Evolutionary conservation across 1,139 yeast genomes (phyloP).

Genomic region (Barnettozyma hawaiiensis): DNA sequence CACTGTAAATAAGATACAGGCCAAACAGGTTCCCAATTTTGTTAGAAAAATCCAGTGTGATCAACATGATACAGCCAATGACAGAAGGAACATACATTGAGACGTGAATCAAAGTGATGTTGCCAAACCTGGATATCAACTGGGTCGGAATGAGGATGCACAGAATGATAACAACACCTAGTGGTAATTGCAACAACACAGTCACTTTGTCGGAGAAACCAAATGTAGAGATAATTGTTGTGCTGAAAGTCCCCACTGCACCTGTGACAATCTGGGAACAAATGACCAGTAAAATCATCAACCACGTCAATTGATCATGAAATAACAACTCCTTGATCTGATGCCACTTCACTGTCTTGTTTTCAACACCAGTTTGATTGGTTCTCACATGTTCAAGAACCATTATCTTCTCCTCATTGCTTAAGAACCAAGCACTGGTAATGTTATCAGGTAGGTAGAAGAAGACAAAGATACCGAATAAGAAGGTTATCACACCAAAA

Average conservation of each 20-base stretch:
- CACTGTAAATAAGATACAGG: conserved; percentile 33
- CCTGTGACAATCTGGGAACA: conserved; percentile 36
- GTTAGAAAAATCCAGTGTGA: conserved; percentile 34
- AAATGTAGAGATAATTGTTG: conserved; percentile 34
- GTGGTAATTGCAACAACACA: conserved; percentile 45
- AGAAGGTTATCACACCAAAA: conserved; percentile 39
- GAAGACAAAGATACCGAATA: conserved; percentile 40
- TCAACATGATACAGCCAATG: conserved; percentile 39
- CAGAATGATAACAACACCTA: conserved; percentile 36
- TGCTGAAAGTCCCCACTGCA: conserved; percentile 27
- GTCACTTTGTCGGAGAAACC: conserved; percentile 35
- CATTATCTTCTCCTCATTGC: conserved; percentile 36
- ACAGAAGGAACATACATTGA: conserved; percentile 38
- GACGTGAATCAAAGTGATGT: conserved; percentile 31
- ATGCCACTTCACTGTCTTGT: conserved; percentile 35
- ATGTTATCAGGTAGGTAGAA: conserved; percentile 42
- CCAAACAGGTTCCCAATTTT: conserved; percentile 39
- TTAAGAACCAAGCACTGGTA: conserved; percentile 34
- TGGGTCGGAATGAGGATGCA: conserved; percentile 32
- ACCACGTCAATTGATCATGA: conserved; percentile 42
- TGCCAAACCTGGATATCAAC: conserved; percentile 21
- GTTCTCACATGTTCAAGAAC: conserved; percentile 36
- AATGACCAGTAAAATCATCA: conserved; percentile 31
- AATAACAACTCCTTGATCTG: conserved; percentile 41
- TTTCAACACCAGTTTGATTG: conserved; percentile 41